Percentiles rank a stretch among this genome's conserved stretches.
Conservation (phyloP, 1,284 basidiomycete genomes). For the Ganoderma meredithae region DNA sequence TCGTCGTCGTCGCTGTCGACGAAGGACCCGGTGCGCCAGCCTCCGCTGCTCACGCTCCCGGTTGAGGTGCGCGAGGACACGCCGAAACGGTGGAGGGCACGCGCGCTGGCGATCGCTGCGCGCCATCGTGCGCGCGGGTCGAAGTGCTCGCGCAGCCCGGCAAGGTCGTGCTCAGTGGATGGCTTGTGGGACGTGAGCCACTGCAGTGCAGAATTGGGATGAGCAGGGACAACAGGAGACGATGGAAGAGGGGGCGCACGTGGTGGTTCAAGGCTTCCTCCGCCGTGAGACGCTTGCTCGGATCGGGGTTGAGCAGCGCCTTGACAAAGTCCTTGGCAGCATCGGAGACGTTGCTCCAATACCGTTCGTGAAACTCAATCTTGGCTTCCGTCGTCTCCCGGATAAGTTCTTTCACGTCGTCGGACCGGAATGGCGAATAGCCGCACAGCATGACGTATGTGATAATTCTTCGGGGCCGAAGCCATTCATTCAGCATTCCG, state of each 20-base stretch:
- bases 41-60: slow-evolving; percentile 34
- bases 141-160: slow-evolving; percentile 81
- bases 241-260: slow-evolving; percentile 35
- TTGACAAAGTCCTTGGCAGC: slow-evolving; percentile 90
- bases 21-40: slow-evolving; percentile 34
- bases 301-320: slow-evolving; percentile 77
- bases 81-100: slow-evolving; percentile 54
- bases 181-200: slow-evolving; percentile 74
- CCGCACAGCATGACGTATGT: slow-evolving; percentile 94
- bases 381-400: slow-evolving; percentile 85
- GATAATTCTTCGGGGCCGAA: slow-evolving; percentile 70
- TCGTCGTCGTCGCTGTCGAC: slow-evolving; percentile 38
- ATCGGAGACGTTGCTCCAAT: slow-evolving; percentile 89
- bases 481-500: neutral
- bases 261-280: slow-evolving; percentile 70
- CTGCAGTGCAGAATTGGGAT: slow-evolving; percentile 41
- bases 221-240: neutral
- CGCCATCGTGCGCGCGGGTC: slow-evolving; percentile 75
- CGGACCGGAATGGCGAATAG: slow-evolving; percentile 92
- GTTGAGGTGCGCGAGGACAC: slow-evolving; percentile 27
- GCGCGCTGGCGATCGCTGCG: slow-evolving; percentile 68
- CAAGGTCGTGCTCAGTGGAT: slow-evolving; percentile 76
- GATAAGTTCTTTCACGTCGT: slow-evolving; percentile 79
- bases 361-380: slow-evolving; percentile 91
- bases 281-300: slow-evolving; percentile 77